A percentile compares a stretch with the other conserved stretches of the same genome.
phyloP scores from a whole-genome alignment of 108 stramenopile species.

The Conticribra weissflogii region DNA sequence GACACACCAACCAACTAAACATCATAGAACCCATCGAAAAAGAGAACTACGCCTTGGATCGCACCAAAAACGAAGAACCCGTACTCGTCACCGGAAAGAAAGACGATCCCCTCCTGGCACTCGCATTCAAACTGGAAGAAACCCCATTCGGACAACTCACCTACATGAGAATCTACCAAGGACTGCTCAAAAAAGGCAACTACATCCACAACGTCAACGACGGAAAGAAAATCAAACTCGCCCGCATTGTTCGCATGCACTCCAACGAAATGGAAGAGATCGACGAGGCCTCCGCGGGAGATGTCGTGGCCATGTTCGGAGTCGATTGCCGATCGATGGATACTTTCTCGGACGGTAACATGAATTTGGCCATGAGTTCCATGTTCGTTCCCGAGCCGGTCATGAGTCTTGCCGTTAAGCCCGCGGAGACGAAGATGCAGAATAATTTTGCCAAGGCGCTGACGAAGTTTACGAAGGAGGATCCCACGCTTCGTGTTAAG shows the following conservation, averaged over 20 bases:
- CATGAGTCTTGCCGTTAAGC: constrained; percentile 96
- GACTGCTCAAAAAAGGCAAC: constrained; percentile 89
- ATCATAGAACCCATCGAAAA: constrained; percentile 92
- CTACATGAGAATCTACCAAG: constrained; percentile 98
- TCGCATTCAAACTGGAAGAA: constrained; percentile 99
- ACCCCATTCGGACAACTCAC: constrained; percentile 97
- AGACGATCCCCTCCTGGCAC: constrained; percentile 88
- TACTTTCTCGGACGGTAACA: constrained; percentile 94
- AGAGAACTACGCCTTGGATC: constrained; percentile 92
- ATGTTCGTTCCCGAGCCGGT: constrained; percentile 99
- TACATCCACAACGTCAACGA: constrained; percentile 81
- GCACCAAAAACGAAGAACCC: constrained; percentile 78
- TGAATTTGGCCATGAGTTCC: constrained; percentile 86
- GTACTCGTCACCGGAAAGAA: constrained; percentile 67
- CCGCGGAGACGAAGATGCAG: constrained; percentile 80
- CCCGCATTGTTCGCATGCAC: constrained; percentile 98
- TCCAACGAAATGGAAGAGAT: constrained; percentile 99
- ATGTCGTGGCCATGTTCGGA: constrained; percentile 99
- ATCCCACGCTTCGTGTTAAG: constrained; percentile 95
- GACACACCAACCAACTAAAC: too few species aligned
- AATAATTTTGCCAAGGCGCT: constrained; percentile 95
- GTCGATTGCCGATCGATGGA: constrained; percentile 98
- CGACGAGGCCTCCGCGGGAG: constrained; percentile 92
- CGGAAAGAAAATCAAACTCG: constrained; percentile 93
- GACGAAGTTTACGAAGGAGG: constrained; percentile 96